Percentiles rank a stretch among this genome's conserved stretches.
phyloP scores from a whole-genome alignment of 768 basidiomycete species.

The Calvatia gigantea region DNA sequence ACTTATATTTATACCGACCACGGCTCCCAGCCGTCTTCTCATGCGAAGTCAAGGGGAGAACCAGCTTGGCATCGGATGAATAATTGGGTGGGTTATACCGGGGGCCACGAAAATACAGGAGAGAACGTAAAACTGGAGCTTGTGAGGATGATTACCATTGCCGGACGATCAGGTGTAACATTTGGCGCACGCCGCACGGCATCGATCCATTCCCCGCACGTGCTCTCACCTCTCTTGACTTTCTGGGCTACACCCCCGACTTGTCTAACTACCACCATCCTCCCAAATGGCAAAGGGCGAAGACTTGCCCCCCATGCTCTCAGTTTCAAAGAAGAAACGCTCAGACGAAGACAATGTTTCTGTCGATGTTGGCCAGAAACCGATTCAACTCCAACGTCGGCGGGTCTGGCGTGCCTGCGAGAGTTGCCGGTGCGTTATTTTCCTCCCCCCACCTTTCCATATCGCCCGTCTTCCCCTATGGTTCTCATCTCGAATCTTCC shows the following conservation, averaged over 20 bases:
- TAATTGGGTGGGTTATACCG: not conserved
- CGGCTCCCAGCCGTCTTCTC: not conserved
- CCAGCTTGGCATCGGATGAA: not conserved
- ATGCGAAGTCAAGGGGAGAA: not conserved
- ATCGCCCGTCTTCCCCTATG: constrained; percentile 14
- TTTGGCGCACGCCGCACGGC: constrained; percentile 16
- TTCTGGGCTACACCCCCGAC: constrained; percentile 17
- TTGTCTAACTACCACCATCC: constrained; percentile 20
- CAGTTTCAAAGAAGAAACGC: constrained; percentile 77
- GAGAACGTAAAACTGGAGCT: not conserved
- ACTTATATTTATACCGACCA: not conserved
- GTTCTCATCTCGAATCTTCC: constrained; percentile 15
- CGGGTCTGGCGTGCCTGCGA: constrained; percentile 90
- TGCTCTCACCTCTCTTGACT: constrained; percentile 26
- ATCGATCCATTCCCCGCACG: constrained; percentile 23
- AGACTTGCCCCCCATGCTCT: constrained; percentile 42
- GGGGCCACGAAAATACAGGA: not conserved
- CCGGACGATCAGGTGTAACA: not conserved
- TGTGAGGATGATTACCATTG: constrained; percentile 4
- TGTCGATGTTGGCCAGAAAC: constrained; percentile 59
- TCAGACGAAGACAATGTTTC: constrained; percentile 54
- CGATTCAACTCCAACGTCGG: constrained; percentile 72
- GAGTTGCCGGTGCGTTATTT: constrained; percentile 67
- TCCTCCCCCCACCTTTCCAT: constrained; percentile 14
- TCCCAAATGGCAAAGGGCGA: constrained; percentile 47